Percentiles rank a stretch among this genome's conserved stretches.
These are phyloP conservation scores for Verbena officinalis DNA, from an alignment of 257 asterid species.

Conservation along the genomic window DNA sequence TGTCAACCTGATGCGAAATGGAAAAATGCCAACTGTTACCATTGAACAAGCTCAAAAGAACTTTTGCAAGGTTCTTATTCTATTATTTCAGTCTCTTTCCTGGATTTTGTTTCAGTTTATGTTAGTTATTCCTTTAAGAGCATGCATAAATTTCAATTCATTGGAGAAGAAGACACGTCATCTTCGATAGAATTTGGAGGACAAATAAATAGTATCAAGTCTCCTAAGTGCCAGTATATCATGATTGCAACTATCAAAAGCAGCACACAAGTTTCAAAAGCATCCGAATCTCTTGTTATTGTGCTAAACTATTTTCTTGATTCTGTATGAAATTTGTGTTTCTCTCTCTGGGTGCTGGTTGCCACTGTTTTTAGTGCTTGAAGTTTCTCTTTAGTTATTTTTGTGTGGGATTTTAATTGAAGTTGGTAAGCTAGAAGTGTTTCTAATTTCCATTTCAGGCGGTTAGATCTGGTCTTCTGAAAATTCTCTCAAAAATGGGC, in stretches of 20 bases:
- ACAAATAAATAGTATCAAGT: background rate
- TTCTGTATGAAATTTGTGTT: background rate
- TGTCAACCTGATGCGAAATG: slow-evolving; percentile 96
- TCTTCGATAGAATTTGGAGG: background rate
- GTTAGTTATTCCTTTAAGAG: slow-evolving; percentile 4
- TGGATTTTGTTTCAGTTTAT: slow-evolving; percentile 10
- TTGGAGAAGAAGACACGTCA: background rate
- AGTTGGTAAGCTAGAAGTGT: slow-evolving; percentile 22
- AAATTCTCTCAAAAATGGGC: slow-evolving; percentile 98
- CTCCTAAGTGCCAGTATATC: background rate
- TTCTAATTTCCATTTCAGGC: slow-evolving; percentile 62
- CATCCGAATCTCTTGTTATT: background rate
- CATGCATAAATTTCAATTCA: background rate
- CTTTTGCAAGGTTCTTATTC: slow-evolving; percentile 75
- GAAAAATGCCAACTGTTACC: slow-evolving; percentile 98
- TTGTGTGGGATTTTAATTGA: slow-evolving; percentile 12
- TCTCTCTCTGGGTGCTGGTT: slow-evolving; percentile 8
- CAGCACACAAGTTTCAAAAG: too few species aligned
- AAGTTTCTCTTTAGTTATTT: slow-evolving; percentile 7
- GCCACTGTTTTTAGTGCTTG: slow-evolving; percentile 6
- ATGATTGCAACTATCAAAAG: too few species aligned
- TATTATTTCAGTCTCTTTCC: background rate
- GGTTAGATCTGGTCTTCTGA: slow-evolving; percentile 79
- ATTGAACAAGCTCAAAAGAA: slow-evolving; percentile 99
- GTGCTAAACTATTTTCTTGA: background rate